A percentile compares a stretch with the other conserved stretches of the same genome.
Conservation (phyloP, 257 asterid genomes). For the Penstemon davidsonii region DNA sequence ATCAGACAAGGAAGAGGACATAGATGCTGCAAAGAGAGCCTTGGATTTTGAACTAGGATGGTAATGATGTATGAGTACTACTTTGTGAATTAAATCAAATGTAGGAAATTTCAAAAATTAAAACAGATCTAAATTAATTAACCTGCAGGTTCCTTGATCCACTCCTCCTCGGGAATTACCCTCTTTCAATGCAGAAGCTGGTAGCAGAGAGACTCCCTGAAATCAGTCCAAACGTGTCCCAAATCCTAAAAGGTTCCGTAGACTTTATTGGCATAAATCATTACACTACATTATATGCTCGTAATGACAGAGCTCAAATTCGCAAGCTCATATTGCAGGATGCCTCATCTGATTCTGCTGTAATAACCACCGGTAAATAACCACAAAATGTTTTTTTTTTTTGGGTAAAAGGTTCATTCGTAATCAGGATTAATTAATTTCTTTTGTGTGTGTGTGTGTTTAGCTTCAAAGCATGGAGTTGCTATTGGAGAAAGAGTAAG, state of each 20-base stretch:
- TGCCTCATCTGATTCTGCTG: constrained; percentile 72
- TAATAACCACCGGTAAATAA: constrained; percentile 65
- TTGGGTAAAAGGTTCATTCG: neutral
- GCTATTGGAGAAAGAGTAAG: constrained; percentile 80
- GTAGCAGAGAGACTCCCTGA: constrained; percentile 67
- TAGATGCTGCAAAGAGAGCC: constrained; percentile 71
- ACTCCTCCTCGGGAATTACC: constrained; percentile 80
- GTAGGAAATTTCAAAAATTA: constrained; percentile 15
- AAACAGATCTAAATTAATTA: constrained; percentile 24
- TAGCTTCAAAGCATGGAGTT: constrained; percentile 68
- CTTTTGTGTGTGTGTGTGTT: neutral
- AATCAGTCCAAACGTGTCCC: constrained; percentile 45
- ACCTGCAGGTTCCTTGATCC: constrained; percentile 89
- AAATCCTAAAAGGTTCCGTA: constrained; percentile 56
- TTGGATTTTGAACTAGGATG: constrained; percentile 83
- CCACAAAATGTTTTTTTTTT: neutral
- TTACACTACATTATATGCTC: constrained; percentile 67
- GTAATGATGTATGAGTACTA: constrained; percentile 34
- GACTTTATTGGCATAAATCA: constrained; percentile 88
- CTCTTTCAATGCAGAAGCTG: constrained; percentile 79
- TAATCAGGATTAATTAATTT: constrained; percentile 13
- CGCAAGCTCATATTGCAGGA: constrained; percentile 58
- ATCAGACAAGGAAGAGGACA: constrained; percentile 57
- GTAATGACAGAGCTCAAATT: constrained; percentile 56
- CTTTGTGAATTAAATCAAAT: neutral